phyloP scores from a whole-genome alignment of 176 grass and related monocot species.

The Puccinellia tenuiflora region DNA sequence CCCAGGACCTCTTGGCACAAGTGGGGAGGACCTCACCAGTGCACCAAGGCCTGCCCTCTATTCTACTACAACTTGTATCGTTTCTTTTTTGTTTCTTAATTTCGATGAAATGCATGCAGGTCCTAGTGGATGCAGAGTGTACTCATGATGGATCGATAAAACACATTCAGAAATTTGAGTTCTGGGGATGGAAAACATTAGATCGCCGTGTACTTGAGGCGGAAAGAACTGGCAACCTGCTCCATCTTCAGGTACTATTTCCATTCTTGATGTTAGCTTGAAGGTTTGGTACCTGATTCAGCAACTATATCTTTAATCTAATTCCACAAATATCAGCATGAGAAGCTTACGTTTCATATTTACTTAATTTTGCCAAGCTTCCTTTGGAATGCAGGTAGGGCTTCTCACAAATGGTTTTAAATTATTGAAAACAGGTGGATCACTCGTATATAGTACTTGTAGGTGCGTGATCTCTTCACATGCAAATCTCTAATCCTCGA shows the following conservation, averaged over 20 bases:
- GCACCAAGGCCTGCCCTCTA: no score
- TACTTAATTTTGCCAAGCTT: slow-evolving; percentile 14
- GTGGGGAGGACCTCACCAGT: no score
- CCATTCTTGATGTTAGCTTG: slow-evolving; percentile 16
- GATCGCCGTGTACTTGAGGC: slow-evolving; percentile 83
- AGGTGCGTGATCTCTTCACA: slow-evolving; percentile 60
- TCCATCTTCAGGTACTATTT: slow-evolving; percentile 73
- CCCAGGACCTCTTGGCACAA: no score
- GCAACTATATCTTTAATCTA: slow-evolving; percentile 14
- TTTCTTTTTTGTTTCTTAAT: not conserved
- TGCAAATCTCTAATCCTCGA: not conserved
- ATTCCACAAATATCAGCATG: not conserved
- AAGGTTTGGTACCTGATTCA: not conserved
- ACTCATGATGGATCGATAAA: slow-evolving; percentile 97
- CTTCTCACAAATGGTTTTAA: slow-evolving; percentile 88
- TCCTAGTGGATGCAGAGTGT: slow-evolving; percentile 95
- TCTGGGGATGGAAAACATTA: slow-evolving; percentile 96
- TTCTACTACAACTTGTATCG: not conserved
- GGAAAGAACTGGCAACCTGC: slow-evolving; percentile 79
- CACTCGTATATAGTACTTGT: slow-evolving; percentile 87
- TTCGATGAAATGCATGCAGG: slow-evolving; percentile 35
- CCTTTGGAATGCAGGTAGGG: slow-evolving; percentile 41
- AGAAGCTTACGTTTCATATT: slow-evolving; percentile 6
- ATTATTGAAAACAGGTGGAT: slow-evolving; percentile 79
- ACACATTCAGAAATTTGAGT: slow-evolving; percentile 92